Percentiles rank a stretch among this genome's conserved stretches.
Evolutionary conservation across 139 green algal genomes (phyloP).

Genomic region (Chlorella sp.): DNA sequence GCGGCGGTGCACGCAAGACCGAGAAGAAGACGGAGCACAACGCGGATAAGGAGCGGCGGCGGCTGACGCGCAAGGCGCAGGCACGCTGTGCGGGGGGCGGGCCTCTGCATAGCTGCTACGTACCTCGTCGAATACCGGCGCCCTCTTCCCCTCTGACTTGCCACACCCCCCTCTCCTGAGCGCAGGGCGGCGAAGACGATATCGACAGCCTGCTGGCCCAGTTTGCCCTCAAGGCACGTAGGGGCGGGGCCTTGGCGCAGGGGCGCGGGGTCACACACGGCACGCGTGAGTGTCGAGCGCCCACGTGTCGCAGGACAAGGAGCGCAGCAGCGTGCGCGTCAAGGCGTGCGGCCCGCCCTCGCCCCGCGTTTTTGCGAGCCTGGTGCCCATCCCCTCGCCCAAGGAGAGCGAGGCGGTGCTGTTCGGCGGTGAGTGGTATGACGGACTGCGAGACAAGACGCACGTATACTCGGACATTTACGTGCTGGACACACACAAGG

Average conservation of each 20-base stretch:
- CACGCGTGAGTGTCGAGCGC: no score
- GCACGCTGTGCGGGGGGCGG: background rate
- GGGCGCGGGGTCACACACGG: no score
- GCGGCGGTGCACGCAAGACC: constrained; percentile 82
- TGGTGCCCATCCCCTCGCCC: constrained; percentile 30
- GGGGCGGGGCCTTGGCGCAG: no score
- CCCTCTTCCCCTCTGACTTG: background rate
- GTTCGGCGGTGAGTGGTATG: constrained; percentile 92
- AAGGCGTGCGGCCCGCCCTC: constrained; percentile 61
- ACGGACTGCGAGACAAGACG: constrained; percentile 75
- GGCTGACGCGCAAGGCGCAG: constrained; percentile 24
- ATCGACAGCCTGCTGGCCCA: constrained; percentile 62
- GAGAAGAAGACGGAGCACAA: constrained; percentile 83
- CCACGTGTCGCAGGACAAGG: constrained; percentile 64
- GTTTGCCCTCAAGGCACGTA: constrained; percentile 73
- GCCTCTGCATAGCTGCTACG: background rate
- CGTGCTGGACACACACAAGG: constrained; percentile 72
- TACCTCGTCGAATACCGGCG: background rate
- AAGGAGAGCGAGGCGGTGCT: constrained; percentile 77
- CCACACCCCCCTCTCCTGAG: background rate
- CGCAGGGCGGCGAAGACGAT: constrained; percentile 42
- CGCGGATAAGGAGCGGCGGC: constrained; percentile 53
- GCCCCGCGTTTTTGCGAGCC: constrained; percentile 77
- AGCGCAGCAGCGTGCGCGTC: constrained; percentile 51
- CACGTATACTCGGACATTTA: constrained; percentile 90